Evolutionary conservation across 805 yeast species (phyloP).

Genomic region (Candida railenensis): DNA sequence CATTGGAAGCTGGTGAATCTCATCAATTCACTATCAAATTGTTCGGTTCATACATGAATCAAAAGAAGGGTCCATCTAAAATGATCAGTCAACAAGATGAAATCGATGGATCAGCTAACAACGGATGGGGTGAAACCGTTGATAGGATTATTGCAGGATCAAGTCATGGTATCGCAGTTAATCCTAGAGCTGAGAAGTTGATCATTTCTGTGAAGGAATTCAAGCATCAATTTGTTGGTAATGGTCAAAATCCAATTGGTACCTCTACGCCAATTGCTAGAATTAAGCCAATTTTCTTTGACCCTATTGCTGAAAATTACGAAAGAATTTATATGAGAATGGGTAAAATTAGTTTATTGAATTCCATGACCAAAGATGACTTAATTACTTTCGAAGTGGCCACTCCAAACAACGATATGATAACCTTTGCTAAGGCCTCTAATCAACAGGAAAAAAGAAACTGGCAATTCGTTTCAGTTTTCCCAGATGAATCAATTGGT

Average conservation of each 20-base stretch:
- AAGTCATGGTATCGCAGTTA: conserved; percentile 71
- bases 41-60: conserved; percentile 64
- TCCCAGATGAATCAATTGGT: conserved; percentile 68
- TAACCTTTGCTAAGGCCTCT: conserved; percentile 66
- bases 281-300: conserved; percentile 63
- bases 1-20: conserved; percentile 58
- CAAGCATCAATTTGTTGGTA: conserved; percentile 42
- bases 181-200: conserved; percentile 75
- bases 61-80: conserved; percentile 29
- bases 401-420: conserved; percentile 47
- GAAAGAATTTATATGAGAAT: conserved; percentile 61
- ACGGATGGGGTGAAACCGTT: conserved; percentile 88
- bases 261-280: conserved; percentile 57
- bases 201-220: conserved; percentile 73
- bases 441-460: conserved; percentile 49
- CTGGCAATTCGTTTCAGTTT: conserved; percentile 76
- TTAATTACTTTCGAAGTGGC: conserved; percentile 54
- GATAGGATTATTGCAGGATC: conserved; percentile 78
- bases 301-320: conserved; percentile 56
- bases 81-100: conserved; percentile 10
- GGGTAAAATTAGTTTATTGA: conserved; percentile 46
- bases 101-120: conserved; percentile 31
- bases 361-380: conserved; percentile 28
- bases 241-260: conserved; percentile 20
- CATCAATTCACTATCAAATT: conserved; percentile 71